A percentile compares a stretch with the other conserved stretches of the same genome.
Evolutionary conservation across 1,284 basidiomycete species (phyloP).

Genomic region (Flammula alnicola): DNA sequence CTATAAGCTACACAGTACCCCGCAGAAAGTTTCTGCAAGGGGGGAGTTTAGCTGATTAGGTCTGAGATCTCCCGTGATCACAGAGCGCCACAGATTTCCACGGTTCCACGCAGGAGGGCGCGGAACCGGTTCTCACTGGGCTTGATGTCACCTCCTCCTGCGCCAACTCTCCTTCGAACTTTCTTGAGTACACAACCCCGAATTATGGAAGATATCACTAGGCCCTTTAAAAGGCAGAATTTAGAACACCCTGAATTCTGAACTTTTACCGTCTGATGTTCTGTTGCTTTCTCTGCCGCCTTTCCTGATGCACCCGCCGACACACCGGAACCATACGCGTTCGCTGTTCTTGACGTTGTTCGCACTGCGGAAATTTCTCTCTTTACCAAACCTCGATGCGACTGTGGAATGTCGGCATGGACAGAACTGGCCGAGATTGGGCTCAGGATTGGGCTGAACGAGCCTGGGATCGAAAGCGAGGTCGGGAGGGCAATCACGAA

Average conservation of each 20-base stretch:
- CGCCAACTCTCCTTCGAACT: background rate
- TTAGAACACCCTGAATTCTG: constrained; percentile 16
- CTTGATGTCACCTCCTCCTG: too few species aligned
- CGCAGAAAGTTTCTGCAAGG: too few species aligned
- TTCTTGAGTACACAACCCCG: background rate
- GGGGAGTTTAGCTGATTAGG: too few species aligned
- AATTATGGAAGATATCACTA: background rate
- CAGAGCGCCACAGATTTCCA: too few species aligned
- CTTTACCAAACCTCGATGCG: constrained; percentile 52
- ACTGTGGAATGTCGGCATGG: constrained; percentile 73
- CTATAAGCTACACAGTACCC: too few species aligned
- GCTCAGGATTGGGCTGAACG: constrained; percentile 51
- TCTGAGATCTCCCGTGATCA: too few species aligned
- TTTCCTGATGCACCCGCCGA: constrained; percentile 64
- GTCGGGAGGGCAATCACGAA: constrained; percentile 51
- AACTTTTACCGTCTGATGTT: constrained; percentile 49
- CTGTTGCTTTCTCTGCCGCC: constrained; percentile 65
- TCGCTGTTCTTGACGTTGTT: constrained; percentile 60
- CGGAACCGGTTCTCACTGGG: too few species aligned
- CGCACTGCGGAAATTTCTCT: constrained; percentile 58
- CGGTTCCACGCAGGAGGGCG: too few species aligned
- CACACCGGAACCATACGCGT: constrained; percentile 54
- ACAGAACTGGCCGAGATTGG: constrained; percentile 69
- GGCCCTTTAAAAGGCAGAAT: constrained; percentile 21
- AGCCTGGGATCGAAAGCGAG: constrained; percentile 57